Evolutionary conservation across 2,329 filamentous ascomycete species (phyloP), one percentile per base, ranked within the genome.

Genomic region (Talaromyces verruculosus): DNA sequence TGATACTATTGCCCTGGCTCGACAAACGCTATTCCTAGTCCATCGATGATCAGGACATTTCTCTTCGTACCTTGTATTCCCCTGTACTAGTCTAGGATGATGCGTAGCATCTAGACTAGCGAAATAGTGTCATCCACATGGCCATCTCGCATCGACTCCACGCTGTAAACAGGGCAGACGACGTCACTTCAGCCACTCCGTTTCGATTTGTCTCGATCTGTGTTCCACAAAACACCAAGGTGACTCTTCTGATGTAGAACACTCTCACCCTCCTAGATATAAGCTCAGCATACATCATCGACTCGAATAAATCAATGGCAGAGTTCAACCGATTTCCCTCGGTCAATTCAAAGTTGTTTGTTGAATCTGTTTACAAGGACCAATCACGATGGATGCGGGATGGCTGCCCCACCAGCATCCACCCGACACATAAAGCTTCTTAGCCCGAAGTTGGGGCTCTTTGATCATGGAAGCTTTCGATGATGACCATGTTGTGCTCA

Each of bases 391-490:
- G 33, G 13, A 37, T 22, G 33, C 53, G 53, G 30, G n/a, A 57
- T 19, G n/a, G 53, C n/a, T 17, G 53, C 53, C 53, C 53, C 53
- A 57, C 53, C 53, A 17, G 19, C n/a, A 39, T 25, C 53, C 53
- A 25, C 53, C 33, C 30, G 5, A 22, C 33, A 37, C 53, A 57
- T 39, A 57, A 57, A 57, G n/a, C n/a, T 37, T 57, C 33, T 35
- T 3, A 37, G 10, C 33, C 53, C 53, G 53, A 22, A 37, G 53
- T 57, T 57, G 53, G 53, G 53, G 17, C 35, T 43, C 25, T 47
- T 37, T 35, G 15, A 19, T 30, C 43, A 37, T 19, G 28, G 17
- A 47, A 17, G 22, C 22, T 41, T 25, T 37, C 22, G 45, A 17
- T 28, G 47, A 51, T 19, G 7, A 37, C 41, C 3, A 47, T n/a